A percentile compares a stretch with the other conserved stretches of the same genome.
These are phyloP conservation scores for Laburnicola sp. DNA, from an alignment of 2,329 filamentous ascomycete species.

Conservation along the genomic window DNA sequence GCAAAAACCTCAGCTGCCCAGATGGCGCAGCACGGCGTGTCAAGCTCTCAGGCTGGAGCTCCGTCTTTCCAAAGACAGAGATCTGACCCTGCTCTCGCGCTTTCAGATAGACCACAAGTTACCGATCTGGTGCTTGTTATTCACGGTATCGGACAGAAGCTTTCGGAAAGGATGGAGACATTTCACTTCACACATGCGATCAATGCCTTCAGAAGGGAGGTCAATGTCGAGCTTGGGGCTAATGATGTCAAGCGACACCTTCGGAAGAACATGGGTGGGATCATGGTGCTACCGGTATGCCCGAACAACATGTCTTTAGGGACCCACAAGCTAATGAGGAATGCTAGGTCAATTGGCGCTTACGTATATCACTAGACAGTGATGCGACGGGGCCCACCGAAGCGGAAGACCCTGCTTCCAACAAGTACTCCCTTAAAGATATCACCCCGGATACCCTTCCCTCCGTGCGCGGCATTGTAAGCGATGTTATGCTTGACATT, in stretches of 20 bases:
- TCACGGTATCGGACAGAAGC: slow-evolving; percentile 95
- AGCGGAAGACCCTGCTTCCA: slow-evolving; percentile 60
- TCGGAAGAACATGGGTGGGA: slow-evolving; percentile 76
- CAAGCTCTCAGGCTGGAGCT: slow-evolving; percentile 49
- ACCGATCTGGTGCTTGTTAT: slow-evolving; percentile 89
- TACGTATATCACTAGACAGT: slow-evolving; percentile 84
- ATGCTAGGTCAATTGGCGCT: slow-evolving; percentile 78
- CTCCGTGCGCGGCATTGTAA: slow-evolving; percentile 87
- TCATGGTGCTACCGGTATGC: slow-evolving; percentile 80
- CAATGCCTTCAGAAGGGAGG: slow-evolving; percentile 81
- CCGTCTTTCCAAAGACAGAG: slow-evolving; percentile 46
- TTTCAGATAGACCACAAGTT: slow-evolving; percentile 68
- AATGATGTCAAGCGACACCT: slow-evolving; percentile 75
- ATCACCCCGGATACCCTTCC: slow-evolving; percentile 91
- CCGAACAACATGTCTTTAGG: neutral
- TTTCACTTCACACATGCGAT: slow-evolving; percentile 98
- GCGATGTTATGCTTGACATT: slow-evolving; percentile 97
- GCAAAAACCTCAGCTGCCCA: slow-evolving; percentile 44
- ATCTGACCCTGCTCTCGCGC: slow-evolving; percentile 63
- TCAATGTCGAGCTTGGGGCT: slow-evolving; percentile 80
- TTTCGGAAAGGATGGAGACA: slow-evolving; percentile 91
- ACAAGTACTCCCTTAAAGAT: slow-evolving; percentile 73
- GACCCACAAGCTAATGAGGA: slow-evolving; percentile 14
- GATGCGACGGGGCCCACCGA: slow-evolving; percentile 57
- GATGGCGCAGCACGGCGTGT: slow-evolving; percentile 51